These are phyloP conservation scores for Hymenoscyphus repandus DNA, from an alignment of 2,329 filamentous ascomycete genomes.

Conservation along the genomic window DNA sequence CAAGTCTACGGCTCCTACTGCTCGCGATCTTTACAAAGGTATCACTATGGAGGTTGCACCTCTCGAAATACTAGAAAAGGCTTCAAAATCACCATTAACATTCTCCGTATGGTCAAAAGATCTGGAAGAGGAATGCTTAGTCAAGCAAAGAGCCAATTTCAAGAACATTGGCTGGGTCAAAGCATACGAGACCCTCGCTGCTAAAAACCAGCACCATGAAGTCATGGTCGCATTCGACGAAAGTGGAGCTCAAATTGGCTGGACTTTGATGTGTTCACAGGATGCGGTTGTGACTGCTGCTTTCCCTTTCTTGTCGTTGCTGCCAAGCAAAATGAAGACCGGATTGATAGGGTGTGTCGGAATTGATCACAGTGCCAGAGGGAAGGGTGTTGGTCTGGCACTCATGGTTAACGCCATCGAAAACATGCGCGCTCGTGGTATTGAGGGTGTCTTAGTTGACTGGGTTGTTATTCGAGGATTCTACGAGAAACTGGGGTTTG, in stretches of 20 bases:
- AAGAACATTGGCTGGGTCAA: conserved; percentile 37
- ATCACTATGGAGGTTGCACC: conserved; percentile 34
- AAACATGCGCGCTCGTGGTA: conserved; percentile 37
- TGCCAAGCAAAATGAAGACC: conserved; percentile 34
- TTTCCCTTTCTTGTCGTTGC: conserved; percentile 38
- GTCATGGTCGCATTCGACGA: conserved; percentile 38
- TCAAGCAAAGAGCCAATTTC: conserved; percentile 35
- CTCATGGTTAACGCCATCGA: conserved; percentile 39
- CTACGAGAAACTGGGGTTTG: conserved; percentile 40
- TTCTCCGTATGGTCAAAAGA: conserved; percentile 34
- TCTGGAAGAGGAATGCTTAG: conserved; percentile 35
- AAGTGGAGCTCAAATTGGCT: conserved; percentile 36
- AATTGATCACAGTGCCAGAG: conserved; percentile 34
- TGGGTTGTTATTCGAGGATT: conserved; percentile 38
- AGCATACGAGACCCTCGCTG: conserved; percentile 34
- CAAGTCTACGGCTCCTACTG: conserved; percentile 15
- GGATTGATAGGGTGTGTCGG: conserved; percentile 41
- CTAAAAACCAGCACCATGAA: conserved; percentile 33
- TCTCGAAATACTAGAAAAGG: conserved; percentile 32
- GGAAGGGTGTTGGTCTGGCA: conserved; percentile 37
- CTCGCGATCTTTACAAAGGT: conserved; percentile 37
- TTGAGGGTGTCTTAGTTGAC: conserved; percentile 40
- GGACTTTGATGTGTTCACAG: conserved; percentile 40
- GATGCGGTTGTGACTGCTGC: conserved; percentile 29
- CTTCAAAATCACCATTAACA: conserved; percentile 32